phyloP scores from a whole-genome alignment of 78 protist species.

The Salpingoeca rosetta region DNA sequence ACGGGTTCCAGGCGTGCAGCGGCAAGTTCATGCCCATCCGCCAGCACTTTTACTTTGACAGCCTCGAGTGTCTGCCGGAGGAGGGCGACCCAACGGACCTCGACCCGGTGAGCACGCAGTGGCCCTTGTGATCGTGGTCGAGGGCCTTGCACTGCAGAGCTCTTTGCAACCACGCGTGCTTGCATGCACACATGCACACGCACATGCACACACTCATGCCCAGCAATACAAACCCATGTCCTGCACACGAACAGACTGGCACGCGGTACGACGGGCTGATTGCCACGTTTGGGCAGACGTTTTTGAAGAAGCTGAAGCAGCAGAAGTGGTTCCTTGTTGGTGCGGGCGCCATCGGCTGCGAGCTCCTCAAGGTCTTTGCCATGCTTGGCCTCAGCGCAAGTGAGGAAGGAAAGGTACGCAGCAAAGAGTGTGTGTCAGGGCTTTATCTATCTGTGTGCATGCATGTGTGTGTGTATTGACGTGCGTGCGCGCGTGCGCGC shows the following conservation, averaged over 20 bases:
- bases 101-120: slow-evolving; percentile 14
- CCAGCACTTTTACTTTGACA: slow-evolving; percentile 79
- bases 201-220: no score
- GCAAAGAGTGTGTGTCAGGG: no score
- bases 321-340: slow-evolving; percentile 85
- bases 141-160: background rate
- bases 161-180: background rate
- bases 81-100: slow-evolving; percentile 13
- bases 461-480: no score
- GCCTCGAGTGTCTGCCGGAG: slow-evolving; percentile 65
- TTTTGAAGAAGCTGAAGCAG: slow-evolving; percentile 26
- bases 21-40: slow-evolving; percentile 87
- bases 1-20: slow-evolving; percentile 22
- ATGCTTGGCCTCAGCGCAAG: slow-evolving; percentile 82
- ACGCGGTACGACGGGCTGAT: slow-evolving; percentile 86
- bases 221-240: no score
- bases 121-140: background rate
- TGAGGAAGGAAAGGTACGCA: slow-evolving; percentile 33
- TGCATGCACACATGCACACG: background rate
- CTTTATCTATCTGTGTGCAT: no score
- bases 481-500: no score
- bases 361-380: slow-evolving; percentile 84
- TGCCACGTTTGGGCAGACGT: slow-evolving; percentile 71
- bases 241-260: background rate
- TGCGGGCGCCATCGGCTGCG: slow-evolving; percentile 99